phyloP scores from a whole-genome alignment of 768 basidiomycete genomes.

The Hericium alpestre region DNA sequence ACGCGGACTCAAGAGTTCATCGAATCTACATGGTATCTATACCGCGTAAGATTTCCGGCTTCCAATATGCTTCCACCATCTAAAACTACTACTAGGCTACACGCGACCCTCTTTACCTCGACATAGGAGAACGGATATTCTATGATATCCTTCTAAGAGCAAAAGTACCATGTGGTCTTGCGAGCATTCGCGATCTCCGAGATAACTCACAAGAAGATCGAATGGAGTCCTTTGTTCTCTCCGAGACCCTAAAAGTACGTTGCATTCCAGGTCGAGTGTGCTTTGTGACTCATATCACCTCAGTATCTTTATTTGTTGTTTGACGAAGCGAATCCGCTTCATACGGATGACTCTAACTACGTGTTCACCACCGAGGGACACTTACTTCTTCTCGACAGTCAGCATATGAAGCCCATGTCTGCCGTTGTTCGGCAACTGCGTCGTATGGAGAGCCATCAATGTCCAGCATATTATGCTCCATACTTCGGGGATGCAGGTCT shows the following conservation, averaged over 20 bases:
- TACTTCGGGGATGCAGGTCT: constrained; percentile 20
- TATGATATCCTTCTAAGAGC: constrained; percentile 63
- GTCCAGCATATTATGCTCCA: constrained; percentile 56
- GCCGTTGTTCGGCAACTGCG: constrained; percentile 49
- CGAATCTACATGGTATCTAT: constrained; percentile 94
- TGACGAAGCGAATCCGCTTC: constrained; percentile 70
- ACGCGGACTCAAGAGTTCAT: constrained; percentile 56
- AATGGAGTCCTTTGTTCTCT: constrained; percentile 96
- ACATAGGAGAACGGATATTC: constrained; percentile 79
- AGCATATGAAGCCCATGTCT: constrained; percentile 48
- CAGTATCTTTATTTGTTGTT: constrained; percentile 92
- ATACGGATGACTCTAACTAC: constrained; percentile 71
- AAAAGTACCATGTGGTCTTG: constrained; percentile 79
- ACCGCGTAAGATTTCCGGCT: constrained; percentile 45
- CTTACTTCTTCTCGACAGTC: constrained; percentile 52
- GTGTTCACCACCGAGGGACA: constrained; percentile 97
- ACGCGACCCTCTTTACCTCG: constrained; percentile 82
- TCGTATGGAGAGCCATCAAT: constrained; percentile 56
- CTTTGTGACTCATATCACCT: background rate
- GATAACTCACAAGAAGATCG: constrained; percentile 76
- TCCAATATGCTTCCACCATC: background rate
- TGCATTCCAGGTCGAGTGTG: background rate
- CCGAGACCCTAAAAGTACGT: constrained; percentile 77
- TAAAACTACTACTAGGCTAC: constrained; percentile 56
- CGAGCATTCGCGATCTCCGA: constrained; percentile 71